phyloP scores from a whole-genome alignment of 352 stramenopile genomes.

The Pythium angustatum region DNA sequence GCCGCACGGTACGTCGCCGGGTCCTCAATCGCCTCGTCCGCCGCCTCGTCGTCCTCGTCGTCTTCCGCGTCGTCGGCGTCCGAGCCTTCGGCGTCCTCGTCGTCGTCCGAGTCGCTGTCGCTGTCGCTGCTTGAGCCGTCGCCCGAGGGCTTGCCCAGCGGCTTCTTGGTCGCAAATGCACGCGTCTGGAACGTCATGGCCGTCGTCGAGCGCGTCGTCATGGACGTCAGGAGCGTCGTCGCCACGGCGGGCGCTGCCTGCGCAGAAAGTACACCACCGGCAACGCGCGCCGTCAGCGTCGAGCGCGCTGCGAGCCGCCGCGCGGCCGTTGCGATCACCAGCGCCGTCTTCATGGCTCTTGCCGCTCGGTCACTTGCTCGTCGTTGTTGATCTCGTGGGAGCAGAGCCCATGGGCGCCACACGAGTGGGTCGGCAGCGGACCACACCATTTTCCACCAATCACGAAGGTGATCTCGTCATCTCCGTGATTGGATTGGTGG shows the following conservation, averaged over 20 bases:
- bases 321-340: conserved; percentile 37
- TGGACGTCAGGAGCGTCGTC: neutral
- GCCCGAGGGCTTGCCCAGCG: conserved; percentile 9
- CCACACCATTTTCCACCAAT: conserved; percentile 22
- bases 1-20: conserved; percentile 21
- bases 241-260: too few species aligned
- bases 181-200: conserved; percentile 16
- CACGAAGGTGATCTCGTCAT: too few species aligned
- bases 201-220: neutral
- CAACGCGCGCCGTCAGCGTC: neutral
- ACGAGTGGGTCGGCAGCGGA: conserved; percentile 7
- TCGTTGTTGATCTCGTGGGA: neutral
- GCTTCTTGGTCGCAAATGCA: conserved; percentile 35
- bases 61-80: conserved; percentile 36
- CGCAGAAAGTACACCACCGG: too few species aligned
- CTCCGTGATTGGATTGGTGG: neutral
- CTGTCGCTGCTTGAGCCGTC: conserved; percentile 31
- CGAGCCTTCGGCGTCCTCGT: conserved; percentile 20
- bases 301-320: conserved; percentile 31
- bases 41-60: conserved; percentile 35
- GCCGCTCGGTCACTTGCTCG: too few species aligned
- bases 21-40: conserved; percentile 26
- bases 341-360: conserved; percentile 50
- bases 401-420: conserved; percentile 26
- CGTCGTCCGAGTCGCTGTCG: conserved; percentile 33